phyloP scores from a whole-genome alignment of 148 eudicot species.

The Vaccinium darrowii region DNA sequence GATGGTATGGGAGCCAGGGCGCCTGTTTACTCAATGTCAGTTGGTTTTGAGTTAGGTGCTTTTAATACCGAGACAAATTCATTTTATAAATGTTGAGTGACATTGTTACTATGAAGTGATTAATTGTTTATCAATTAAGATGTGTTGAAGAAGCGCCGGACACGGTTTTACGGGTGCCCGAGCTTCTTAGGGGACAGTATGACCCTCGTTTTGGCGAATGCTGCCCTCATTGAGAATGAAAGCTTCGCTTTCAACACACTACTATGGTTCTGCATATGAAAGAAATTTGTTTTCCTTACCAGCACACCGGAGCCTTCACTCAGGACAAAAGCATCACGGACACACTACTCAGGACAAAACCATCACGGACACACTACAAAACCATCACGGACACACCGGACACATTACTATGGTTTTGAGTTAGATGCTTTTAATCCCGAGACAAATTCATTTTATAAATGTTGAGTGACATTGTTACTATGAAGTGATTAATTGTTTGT shows the following conservation, averaged over 20 bases:
- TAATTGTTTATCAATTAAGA: background rate
- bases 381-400: too few species aligned
- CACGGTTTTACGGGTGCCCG: background rate
- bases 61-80: background rate
- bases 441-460: background rate
- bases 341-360: too few species aligned
- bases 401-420: too few species aligned
- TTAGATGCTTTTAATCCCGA: background rate
- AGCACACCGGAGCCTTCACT: conserved; percentile 34
- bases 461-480: background rate
- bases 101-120: background rate
- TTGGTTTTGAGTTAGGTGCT: too few species aligned
- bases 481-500: background rate
- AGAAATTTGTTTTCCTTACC: conserved; percentile 18
- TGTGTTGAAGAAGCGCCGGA: background rate
- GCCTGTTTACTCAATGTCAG: too few species aligned
- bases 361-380: too few species aligned
- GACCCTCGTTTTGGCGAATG: background rate
- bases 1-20: too few species aligned
- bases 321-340: conserved; percentile 33
- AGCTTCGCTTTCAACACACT: background rate
- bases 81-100: background rate
- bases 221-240: background rate
- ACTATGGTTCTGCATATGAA: background rate
- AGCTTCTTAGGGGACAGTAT: background rate